Base-by-base conservation (phyloP, 768 basidiomycete genomes). In the Boletus sp. region DNA sequence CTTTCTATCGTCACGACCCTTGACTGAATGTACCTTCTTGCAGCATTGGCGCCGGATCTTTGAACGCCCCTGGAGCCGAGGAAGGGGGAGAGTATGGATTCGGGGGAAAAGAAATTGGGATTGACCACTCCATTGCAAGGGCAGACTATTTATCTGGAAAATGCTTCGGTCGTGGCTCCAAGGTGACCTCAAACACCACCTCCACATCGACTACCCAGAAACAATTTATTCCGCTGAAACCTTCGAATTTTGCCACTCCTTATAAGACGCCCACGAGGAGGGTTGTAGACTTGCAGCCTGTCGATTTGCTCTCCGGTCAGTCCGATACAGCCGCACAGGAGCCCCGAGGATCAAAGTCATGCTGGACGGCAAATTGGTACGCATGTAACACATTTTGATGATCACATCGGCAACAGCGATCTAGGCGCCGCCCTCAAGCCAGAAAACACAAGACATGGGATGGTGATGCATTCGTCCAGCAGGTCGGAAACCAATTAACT, bases 401-500 rank as follows among this genome's bases (percentile, higher is more conserved):
- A 15, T 42, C 54, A 56, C 30, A 33, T 44, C 41, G 49, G 37
- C 48, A 52, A 61, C 42, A 20, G 14, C 45, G 47, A 39, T 28
- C 6, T 54, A 91, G 92, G 90, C 81, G 92, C 37, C 89, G 86
- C 63, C 82, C 77, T 12, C 83, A 86, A 64, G 73, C 72, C 5
- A 90, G 80, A 75, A 94, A 94, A 71, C 82, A 92, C 63, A 89
- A 90, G 67, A 89, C 86, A 0, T 94, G 94, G 92, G 92, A 94
- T 55, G 91, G 87, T 3, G 90, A 87, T 59, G 85, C 80, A 8
- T 88, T 80, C 70, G 75, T 89, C 28, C 81, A 83, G 32, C 75
- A 77, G 37, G 67, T 71, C 35, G 77, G 75, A 20, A 77, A 78
- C 12, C 82, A 80, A 56, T 66, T 90, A 20, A 79, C 77, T 1